Percentiles rank a stretch among this genome's conserved stretches.
phyloP scores from a whole-genome alignment of 208 protist genomes.

The Leishmania lainsoni region DNA sequence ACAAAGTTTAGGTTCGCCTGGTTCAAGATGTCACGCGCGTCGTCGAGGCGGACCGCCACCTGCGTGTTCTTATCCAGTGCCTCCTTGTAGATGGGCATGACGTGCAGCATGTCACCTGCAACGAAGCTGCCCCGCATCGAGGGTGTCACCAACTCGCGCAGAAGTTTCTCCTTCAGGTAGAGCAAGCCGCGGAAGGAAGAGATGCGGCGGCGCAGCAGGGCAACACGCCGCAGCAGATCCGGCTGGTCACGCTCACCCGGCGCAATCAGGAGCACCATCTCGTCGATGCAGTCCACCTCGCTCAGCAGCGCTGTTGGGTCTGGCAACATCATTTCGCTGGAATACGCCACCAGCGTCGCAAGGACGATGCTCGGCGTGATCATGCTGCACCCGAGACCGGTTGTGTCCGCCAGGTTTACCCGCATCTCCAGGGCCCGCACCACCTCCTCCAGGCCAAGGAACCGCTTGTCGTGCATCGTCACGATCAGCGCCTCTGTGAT shows the following conservation, averaged over 20 bases:
- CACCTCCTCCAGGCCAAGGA: slow-evolving; percentile 59
- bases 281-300: slow-evolving; percentile 86
- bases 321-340: slow-evolving; percentile 67
- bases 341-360: slow-evolving; percentile 61
- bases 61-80: slow-evolving; percentile 65
- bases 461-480: slow-evolving; percentile 64
- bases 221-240: slow-evolving; percentile 80
- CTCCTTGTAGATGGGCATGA: slow-evolving; percentile 50
- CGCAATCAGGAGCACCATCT: slow-evolving; percentile 88
- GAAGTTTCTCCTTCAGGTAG: slow-evolving; percentile 80
- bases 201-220: slow-evolving; percentile 78
- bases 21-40: slow-evolving; percentile 79
- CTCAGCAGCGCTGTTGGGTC: slow-evolving; percentile 72
- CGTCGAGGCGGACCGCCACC: slow-evolving; percentile 76
- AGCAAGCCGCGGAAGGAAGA: slow-evolving; percentile 53
- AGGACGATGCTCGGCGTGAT: slow-evolving; percentile 39
- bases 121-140: slow-evolving; percentile 77
- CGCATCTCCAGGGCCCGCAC: slow-evolving; percentile 45
- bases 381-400: slow-evolving; percentile 7
- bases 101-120: slow-evolving; percentile 27
- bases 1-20: slow-evolving; percentile 89
- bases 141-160: slow-evolving; percentile 70
- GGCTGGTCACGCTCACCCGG: slow-evolving; percentile 80
- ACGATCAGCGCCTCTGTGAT: slow-evolving; percentile 54
- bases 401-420: slow-evolving; percentile 14